Base-by-base conservation (phyloP, 2,329 filamentous ascomycete genomes). In the Geosmithia putterillii region DNA sequence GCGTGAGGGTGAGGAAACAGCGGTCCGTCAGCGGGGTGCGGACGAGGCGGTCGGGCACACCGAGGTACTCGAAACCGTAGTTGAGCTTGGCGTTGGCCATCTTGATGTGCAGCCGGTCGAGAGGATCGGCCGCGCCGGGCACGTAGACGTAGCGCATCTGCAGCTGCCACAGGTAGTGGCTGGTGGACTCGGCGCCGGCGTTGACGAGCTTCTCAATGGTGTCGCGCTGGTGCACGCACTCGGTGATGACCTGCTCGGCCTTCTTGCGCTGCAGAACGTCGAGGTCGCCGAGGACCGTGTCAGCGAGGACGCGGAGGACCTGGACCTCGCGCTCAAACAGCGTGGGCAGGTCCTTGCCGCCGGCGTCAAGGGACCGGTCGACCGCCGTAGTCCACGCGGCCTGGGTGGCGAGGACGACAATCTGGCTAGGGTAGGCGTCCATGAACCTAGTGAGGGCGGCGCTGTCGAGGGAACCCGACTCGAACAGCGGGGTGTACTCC, bases 51-150 rank as follows among this genome's bases (percentile, higher is more conserved):
- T 99, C 92, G 4, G 92, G 85, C 42, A 98, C 90, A 58, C 92
- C 92, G 20, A 99, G 75, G 57, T 98, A 99, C 61, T 99, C 92
- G 54, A 96, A 99, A 40, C 92, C 92, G 58, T 99, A 99, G 56
- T 86, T 87, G 47, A 98, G 79, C 52, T 82, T 85, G 19, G 92
- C 90, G 57, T 98, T 98, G 37, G 94, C 92, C 86, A 98, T 96
- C 65, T 87, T 87, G 60, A 99, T 83, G 56, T 86, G 78, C 38
- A 99, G 71, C 18, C 90, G 86, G 51, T 88, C 76, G 40, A 89
- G 65, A 55, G 81, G 83, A 46, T 94, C 86, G n/a, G 83, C 86
- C 51, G 88, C 82, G 28, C 10, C 5, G 0, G 84, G 68, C 18
- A 74, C 74, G 63, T 96, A 96, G 39, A 94, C 79, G 59, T 96